These are phyloP conservation scores for Prinsepia uniflora DNA, from an alignment of 306 rosid species.

Conservation along the genomic window DNA sequence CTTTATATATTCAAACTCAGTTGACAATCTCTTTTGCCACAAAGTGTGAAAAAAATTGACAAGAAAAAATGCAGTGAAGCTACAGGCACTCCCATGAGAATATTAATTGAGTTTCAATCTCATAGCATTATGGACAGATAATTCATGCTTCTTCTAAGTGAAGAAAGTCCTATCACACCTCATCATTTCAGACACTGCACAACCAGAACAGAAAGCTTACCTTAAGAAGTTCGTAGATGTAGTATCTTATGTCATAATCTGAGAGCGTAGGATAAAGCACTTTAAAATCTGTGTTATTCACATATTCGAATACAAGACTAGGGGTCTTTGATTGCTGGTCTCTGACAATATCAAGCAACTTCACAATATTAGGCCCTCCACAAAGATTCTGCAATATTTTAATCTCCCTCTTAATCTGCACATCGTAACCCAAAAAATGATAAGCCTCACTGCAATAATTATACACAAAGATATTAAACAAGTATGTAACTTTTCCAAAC, in stretches of 20 bases:
- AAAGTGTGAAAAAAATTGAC: neutral
- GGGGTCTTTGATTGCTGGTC: conserved; percentile 97
- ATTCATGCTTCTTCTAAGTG: conserved; percentile 7
- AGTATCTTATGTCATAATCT: conserved; percentile 75
- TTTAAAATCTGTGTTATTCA: conserved; percentile 87
- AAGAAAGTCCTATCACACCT: neutral
- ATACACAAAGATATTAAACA: neutral
- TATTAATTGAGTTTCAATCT: neutral
- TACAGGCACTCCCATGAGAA: neutral
- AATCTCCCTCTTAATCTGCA: conserved; percentile 95
- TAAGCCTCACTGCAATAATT: conserved; percentile 1
- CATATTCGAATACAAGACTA: conserved; percentile 79
- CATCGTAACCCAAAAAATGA: conserved; percentile 11
- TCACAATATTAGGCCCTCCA: conserved; percentile 85
- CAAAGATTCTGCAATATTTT: conserved; percentile 91
- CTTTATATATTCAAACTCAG: neutral
- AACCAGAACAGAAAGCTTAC: conserved; percentile 35
- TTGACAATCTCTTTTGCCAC: neutral
- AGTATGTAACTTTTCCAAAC: neutral
- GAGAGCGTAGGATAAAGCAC: conserved; percentile 84
- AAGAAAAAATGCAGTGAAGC: neutral
- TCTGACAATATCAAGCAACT: conserved; percentile 91
- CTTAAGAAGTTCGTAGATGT: conserved; percentile 81
- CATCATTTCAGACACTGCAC: neutral
- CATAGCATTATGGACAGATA: conserved; percentile 8